Percentiles rank a stretch among this genome's conserved stretches.
Evolutionary conservation across 1,284 basidiomycete genomes (phyloP).

Genomic region (Moesziomyces parantarcticus): DNA sequence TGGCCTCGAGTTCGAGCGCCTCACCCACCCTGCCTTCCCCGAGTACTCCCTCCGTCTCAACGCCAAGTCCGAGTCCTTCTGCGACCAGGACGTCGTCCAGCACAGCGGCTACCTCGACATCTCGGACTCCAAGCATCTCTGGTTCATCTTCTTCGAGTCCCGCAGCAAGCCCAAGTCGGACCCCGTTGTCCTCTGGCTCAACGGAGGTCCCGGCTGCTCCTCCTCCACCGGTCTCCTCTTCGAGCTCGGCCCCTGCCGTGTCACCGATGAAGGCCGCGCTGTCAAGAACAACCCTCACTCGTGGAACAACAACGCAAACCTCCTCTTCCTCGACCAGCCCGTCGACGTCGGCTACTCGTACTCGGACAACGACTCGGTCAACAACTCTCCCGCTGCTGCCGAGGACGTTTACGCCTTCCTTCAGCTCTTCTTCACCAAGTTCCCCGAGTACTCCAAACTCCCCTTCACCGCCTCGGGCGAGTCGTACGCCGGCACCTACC

Average conservation of each 20-base stretch:
- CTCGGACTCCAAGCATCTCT: constrained; percentile 83
- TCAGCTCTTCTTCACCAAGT: constrained; percentile 79
- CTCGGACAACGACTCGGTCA: constrained; percentile 77
- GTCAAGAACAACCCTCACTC: constrained; percentile 79
- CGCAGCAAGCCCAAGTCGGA: constrained; percentile 78
- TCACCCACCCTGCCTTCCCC: constrained; percentile 78
- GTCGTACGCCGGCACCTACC: constrained; percentile 75
- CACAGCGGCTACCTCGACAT: constrained; percentile 87
- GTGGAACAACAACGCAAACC: constrained; percentile 79
- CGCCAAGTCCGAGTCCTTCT: constrained; percentile 70
- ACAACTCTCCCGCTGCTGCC: constrained; percentile 78
- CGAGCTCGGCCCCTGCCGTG: constrained; percentile 86
- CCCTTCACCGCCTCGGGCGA: constrained; percentile 71
- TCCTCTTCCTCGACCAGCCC: constrained; percentile 82
- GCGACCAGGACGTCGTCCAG: constrained; percentile 84
- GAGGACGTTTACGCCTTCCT: constrained; percentile 90
- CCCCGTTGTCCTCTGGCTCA: constrained; percentile 88
- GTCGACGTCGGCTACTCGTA: constrained; percentile 89
- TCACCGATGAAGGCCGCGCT: constrained; percentile 76
- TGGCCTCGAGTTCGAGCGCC: constrained; percentile 72
- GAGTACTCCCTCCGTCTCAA: constrained; percentile 77
- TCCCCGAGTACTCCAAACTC: constrained; percentile 62
- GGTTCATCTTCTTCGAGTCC: constrained; percentile 90
- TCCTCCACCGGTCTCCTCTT: constrained; percentile 74
- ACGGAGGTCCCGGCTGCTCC: constrained; percentile 78